Evolutionary conservation across 139 green algal genomes (phyloP).

Genomic region (Chlamydomonas sphaeroides): DNA sequence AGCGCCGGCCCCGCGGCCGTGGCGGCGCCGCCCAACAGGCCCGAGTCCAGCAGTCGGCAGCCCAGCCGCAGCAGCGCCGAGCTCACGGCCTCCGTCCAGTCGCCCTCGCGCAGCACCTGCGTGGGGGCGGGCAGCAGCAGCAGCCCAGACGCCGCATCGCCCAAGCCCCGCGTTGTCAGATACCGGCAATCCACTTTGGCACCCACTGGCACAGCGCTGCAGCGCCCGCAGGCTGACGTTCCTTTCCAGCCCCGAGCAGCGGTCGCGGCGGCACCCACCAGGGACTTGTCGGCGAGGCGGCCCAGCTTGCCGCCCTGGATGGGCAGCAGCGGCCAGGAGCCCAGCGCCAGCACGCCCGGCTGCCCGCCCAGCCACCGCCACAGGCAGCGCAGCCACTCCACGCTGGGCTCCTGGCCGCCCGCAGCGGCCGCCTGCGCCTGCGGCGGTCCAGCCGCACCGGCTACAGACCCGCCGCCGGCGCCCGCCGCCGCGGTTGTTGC

Average conservation of each 20-base stretch:
- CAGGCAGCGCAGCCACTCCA: conserved; percentile 50
- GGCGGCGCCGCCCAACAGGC: conserved; percentile 14
- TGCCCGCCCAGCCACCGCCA: conserved; percentile 54
- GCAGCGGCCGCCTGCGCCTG: too few species aligned
- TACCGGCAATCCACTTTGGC: too few species aligned
- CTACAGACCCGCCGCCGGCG: too few species aligned
- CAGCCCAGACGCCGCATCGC: too few species aligned
- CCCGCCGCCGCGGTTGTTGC: background rate
- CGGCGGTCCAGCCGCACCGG: too few species aligned
- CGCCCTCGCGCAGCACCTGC: conserved; percentile 63
- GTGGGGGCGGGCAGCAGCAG: background rate
- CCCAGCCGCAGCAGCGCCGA: conserved; percentile 59
- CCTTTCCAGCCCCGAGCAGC: too few species aligned
- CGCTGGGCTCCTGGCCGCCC: background rate
- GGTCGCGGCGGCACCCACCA: too few species aligned
- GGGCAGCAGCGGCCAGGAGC: conserved; percentile 71
- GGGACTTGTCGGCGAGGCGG: conserved; percentile 19
- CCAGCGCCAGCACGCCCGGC: conserved; percentile 37
- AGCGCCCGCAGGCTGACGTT: too few species aligned
- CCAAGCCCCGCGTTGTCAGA: too few species aligned
- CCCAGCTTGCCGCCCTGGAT: conserved; percentile 52
- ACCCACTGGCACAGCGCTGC: too few species aligned
- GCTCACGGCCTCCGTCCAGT: conserved; percentile 68
- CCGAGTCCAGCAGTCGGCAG: conserved; percentile 58
- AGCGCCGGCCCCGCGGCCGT: background rate